Evolutionary conservation across 225 moss, liverwort and hornwort genomes (phyloP), one percentile per base, ranked within the genome.

Genomic region (Sphagnum tenellum): DNA sequence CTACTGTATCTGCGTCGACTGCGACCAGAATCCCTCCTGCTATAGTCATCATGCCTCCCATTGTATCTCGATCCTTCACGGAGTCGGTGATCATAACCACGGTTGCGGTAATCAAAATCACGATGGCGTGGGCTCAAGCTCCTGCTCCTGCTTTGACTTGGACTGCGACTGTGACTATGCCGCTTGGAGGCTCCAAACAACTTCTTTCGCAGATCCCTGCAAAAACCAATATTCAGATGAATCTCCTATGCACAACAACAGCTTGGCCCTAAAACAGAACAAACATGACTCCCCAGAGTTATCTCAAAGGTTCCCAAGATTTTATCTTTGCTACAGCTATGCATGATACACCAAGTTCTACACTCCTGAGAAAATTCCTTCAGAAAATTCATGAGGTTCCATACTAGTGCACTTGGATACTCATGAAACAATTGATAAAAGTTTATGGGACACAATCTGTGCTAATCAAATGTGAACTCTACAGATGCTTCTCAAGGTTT

Each of bases 121-220:
- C 75, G 64, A 13, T 72, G 69, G 48, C 78, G 82, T 45, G 75
- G 56, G 68, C 78, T 78, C 14, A 78, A 69, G 47, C 71, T 75
- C 11, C 72, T 72, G 63, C 81, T 81, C 7, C 73, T 60, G 47
- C 59, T 70, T 5, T 69, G 74, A 44, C 70, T 76, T 14, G 72
- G 75, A 47, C 59, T 70, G 8, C 74, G 74, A 44, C 70, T 76
- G 46, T 72, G 75, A 55, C 75, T 70, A 4, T 67, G 66, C 66
- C 75, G 64, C 50, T 73, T 76, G 45, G 63, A 70, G 47, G 68
- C 67, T 44, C 82, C 82, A 65, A 82, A 82, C 44, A 82, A 59
- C 66, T 79, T 82, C 53, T 78, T 79, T 70, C 82, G 73, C 56
- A 82, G 47, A 3, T 76, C 76, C 55, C 81, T 81, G 51, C 5